Evolutionary conservation across 805 yeast species (phyloP).

Genomic region (Nakazawaea sp.): DNA sequence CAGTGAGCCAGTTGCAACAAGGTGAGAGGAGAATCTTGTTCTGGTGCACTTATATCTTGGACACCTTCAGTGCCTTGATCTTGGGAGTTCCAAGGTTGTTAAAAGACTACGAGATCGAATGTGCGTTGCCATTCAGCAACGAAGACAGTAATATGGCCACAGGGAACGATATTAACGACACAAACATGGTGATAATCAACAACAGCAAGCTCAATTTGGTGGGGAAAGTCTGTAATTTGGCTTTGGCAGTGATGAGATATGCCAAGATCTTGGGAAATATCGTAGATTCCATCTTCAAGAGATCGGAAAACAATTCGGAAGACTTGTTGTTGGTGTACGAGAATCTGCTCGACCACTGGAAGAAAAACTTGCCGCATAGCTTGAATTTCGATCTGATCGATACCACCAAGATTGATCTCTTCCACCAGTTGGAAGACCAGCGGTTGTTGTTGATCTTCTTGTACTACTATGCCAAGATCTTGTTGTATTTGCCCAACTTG

Average conservation of each 20-base stretch:
- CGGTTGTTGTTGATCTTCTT: constrained; percentile 48
- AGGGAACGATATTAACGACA: constrained; percentile 29
- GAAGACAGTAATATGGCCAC: constrained; percentile 23
- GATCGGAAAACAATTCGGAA: constrained; percentile 31
- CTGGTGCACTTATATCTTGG: constrained; percentile 79
- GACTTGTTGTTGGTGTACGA: constrained; percentile 36
- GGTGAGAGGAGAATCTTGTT: constrained; percentile 78
- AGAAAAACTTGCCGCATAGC: constrained; percentile 56
- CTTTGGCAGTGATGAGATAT: constrained; percentile 60
- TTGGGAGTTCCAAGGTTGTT: constrained; percentile 79
- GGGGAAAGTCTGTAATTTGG: constrained; percentile 61
- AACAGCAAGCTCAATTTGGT: constrained; percentile 54
- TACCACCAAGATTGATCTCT: constrained; percentile 28
- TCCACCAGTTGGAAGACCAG: constrained; percentile 29
- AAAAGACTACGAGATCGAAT: constrained; percentile 78
- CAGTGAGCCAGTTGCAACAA: constrained; percentile 62
- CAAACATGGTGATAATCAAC: constrained; percentile 52
- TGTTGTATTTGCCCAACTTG: constrained; percentile 60
- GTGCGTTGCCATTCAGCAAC: constrained; percentile 69
- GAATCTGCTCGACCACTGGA: constrained; percentile 73
- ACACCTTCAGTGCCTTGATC: constrained; percentile 65
- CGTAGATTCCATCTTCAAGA: constrained; percentile 61
- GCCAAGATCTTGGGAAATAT: constrained; percentile 69
- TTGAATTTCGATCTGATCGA: constrained; percentile 61
- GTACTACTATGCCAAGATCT: constrained; percentile 55